Evolutionary conservation across 2,329 filamentous ascomycete species (phyloP).

Genomic region (Fusarium newnesense): DNA sequence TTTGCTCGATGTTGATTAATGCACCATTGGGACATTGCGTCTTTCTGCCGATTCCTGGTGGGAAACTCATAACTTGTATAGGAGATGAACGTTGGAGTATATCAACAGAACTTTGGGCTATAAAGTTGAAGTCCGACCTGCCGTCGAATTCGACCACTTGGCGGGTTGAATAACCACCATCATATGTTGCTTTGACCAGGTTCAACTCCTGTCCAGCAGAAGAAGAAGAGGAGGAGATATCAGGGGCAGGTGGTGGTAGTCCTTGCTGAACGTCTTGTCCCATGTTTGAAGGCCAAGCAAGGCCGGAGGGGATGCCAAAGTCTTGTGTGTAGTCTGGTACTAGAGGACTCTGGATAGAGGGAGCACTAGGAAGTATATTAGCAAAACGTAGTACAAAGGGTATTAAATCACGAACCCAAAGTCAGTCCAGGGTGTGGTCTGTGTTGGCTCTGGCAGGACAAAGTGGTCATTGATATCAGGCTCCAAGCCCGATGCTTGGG

Average conservation of each 20-base stretch:
- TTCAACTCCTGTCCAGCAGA: background rate
- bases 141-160: background rate
- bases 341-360: background rate
- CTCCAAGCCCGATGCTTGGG: background rate
- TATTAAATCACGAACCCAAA: background rate
- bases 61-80: background rate
- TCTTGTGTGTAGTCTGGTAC: background rate
- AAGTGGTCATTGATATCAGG: background rate
- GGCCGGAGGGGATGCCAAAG: background rate
- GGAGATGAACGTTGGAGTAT: background rate
- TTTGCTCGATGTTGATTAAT: background rate
- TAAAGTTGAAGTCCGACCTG: background rate
- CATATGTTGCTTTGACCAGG: background rate
- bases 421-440: background rate
- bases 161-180: background rate
- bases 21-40: background rate
- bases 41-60: background rate
- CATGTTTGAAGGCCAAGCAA: background rate
- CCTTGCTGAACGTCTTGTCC: background rate
- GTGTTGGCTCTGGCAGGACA: background rate
- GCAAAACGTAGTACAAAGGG: background rate
- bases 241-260: background rate
- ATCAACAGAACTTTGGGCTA: background rate
- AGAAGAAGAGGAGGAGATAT: background rate
- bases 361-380: background rate